phyloP scores from a whole-genome alignment of 306 rosid genomes.

The Geum urbanum region DNA sequence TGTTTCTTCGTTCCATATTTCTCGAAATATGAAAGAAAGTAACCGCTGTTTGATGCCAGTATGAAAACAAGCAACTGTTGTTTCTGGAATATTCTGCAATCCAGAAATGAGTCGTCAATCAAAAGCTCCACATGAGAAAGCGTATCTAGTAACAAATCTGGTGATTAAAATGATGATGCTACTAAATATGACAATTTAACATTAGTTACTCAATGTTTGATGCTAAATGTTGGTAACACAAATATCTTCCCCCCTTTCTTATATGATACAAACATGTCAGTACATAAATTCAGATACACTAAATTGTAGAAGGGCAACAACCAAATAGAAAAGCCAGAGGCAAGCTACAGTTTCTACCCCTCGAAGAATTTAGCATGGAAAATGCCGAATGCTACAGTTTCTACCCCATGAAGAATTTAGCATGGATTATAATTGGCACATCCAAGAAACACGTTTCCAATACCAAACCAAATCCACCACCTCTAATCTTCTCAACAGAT shows the following conservation, averaged over 20 bases:
- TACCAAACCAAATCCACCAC: neutral
- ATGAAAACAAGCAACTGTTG: constrained; percentile 35
- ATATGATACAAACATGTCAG: neutral
- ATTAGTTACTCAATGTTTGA: neutral
- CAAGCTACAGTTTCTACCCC: neutral
- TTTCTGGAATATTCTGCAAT: constrained; percentile 56
- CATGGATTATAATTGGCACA: neutral
- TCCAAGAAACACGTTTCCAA: neutral
- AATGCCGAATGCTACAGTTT: neutral
- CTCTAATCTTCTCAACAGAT: neutral
- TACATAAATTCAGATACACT: neutral
- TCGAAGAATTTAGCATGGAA: neutral
- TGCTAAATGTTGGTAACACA: neutral
- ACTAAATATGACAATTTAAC: neutral
- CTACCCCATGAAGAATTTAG: neutral
- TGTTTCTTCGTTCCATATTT: constrained; percentile 82
- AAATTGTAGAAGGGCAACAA: neutral
- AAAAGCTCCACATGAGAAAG: constrained; percentile 22
- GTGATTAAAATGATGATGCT: neutral
- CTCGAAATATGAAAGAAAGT: constrained; percentile 87
- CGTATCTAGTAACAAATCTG: neutral
- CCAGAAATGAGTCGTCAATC: constrained; percentile 26
- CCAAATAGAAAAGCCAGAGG: neutral
- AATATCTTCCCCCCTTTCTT: neutral
- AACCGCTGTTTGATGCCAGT: constrained; percentile 88